Evolutionary conservation across 2,329 filamentous ascomycete species (phyloP).

Genomic region (Nigrospora oryzae): DNA sequence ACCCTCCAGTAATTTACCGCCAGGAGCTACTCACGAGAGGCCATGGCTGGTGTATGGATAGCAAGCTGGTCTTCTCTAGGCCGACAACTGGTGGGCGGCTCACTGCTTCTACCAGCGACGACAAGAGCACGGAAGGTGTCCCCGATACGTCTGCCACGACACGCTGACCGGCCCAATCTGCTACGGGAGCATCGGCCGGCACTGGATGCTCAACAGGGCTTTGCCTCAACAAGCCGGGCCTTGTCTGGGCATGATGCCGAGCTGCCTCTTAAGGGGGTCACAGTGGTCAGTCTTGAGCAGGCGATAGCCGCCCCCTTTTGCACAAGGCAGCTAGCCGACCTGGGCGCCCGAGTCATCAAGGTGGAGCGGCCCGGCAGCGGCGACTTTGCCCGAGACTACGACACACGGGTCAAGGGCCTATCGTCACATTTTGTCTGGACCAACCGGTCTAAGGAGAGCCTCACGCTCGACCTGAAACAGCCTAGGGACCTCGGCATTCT

Average conservation of each 20-base stretch:
- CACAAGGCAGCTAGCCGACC: conserved; percentile 43
- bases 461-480: conserved; percentile 40
- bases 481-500: conserved; percentile 30
- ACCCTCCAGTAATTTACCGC: too few species aligned
- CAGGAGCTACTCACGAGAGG: too few species aligned
- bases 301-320: conserved; percentile 47
- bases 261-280: conserved; percentile 32
- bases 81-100: too few species aligned
- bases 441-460: conserved; percentile 44
- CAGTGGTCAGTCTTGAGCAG: conserved; percentile 43
- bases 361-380: conserved; percentile 41
- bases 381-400: conserved; percentile 44
- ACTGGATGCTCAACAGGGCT: too few species aligned
- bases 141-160: too few species aligned
- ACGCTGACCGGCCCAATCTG: too few species aligned
- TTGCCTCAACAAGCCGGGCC: neutral
- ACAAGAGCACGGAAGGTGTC: too few species aligned
- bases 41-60: too few species aligned
- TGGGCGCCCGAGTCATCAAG: conserved; percentile 46
- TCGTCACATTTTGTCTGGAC: conserved; percentile 48
- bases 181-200: too few species aligned
- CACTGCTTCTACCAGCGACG: too few species aligned
- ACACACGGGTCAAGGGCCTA: conserved; percentile 37
- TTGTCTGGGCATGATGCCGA: neutral
- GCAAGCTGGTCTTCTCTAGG: too few species aligned